Conservation (phyloP, 768 basidiomycete species). For the Tricholoma furcatifolium region DNA sequence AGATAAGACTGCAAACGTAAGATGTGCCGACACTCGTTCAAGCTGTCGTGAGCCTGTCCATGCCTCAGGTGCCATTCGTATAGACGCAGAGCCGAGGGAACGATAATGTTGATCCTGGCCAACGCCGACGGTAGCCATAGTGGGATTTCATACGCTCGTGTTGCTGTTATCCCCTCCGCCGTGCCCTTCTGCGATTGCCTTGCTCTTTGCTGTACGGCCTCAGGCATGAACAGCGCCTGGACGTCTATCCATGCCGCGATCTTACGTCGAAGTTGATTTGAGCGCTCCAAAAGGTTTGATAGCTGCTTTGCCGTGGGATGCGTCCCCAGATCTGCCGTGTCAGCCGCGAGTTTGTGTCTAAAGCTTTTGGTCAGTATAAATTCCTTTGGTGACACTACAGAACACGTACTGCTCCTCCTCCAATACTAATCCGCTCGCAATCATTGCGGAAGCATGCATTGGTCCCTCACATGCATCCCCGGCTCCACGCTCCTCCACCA, state of each 20-base stretch:
- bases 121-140: too few relatives aligned
- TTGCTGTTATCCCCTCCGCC: too few relatives aligned
- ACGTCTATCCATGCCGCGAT: too few relatives aligned
- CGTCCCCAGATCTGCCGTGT: background rate
- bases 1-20: slow-evolving; percentile 4
- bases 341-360: background rate
- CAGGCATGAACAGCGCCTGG: too few relatives aligned
- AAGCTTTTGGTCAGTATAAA: background rate
- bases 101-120: background rate
- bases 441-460: too few relatives aligned
- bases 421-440: background rate
- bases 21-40: too few relatives aligned
- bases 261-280: too few relatives aligned
- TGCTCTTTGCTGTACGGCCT: too few relatives aligned
- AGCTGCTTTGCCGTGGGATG: slow-evolving; percentile 1
- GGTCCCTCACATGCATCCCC: background rate
- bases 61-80: background rate
- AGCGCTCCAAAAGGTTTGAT: background rate
- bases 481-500: background rate
- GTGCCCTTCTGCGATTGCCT: too few relatives aligned
- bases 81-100: background rate
- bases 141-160: too few relatives aligned
- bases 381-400: too few relatives aligned
- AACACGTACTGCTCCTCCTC: slow-evolving; percentile 4
- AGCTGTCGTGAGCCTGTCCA: too few relatives aligned